A percentile compares a stretch with the other conserved stretches of the same genome.
phyloP scores from a whole-genome alignment of 73 alveolate species.

The Paramecium sexaurelia region DNA sequence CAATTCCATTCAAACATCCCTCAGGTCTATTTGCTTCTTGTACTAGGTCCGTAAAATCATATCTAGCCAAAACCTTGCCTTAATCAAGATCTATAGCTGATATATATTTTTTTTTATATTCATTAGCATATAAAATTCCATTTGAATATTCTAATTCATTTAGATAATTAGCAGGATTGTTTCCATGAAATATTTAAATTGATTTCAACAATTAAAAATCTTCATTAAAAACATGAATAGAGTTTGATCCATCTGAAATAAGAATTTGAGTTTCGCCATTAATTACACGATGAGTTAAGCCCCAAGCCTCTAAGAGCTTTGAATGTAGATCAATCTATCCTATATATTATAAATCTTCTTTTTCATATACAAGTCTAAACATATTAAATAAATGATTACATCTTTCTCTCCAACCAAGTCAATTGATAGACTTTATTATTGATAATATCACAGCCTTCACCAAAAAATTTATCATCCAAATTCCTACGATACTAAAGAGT shows the following conservation, averaged over 20 bases:
- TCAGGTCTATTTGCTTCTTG: not conserved
- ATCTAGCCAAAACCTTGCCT: not conserved
- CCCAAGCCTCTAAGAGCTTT: constrained; percentile 5
- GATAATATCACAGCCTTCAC: constrained; percentile 54
- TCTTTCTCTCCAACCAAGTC: constrained; percentile 34
- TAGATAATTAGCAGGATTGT: not conserved
- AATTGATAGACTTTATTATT: constrained; percentile 9
- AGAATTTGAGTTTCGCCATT: not conserved
- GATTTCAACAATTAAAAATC: not conserved
- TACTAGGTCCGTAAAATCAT: not conserved
- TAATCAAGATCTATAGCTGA: not conserved
- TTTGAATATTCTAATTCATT: constrained; percentile 44
- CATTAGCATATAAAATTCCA: constrained; percentile 44
- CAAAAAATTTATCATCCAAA: not conserved
- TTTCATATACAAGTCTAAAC: not conserved
- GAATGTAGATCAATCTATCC: not conserved
- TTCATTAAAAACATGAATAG: not conserved
- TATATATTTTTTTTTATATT: not conserved
- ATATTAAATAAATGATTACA: not conserved
- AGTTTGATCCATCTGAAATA: not conserved
- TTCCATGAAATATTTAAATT: not conserved
- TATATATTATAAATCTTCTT: not conserved
- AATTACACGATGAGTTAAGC: not conserved
- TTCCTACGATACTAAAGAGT: not conserved
- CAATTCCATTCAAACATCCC: constrained; percentile 1